Evolutionary conservation across 2,329 filamentous ascomycete genomes (phyloP), one percentile per base, ranked within the genome.

Genomic region (Ilyonectria robusta): DNA sequence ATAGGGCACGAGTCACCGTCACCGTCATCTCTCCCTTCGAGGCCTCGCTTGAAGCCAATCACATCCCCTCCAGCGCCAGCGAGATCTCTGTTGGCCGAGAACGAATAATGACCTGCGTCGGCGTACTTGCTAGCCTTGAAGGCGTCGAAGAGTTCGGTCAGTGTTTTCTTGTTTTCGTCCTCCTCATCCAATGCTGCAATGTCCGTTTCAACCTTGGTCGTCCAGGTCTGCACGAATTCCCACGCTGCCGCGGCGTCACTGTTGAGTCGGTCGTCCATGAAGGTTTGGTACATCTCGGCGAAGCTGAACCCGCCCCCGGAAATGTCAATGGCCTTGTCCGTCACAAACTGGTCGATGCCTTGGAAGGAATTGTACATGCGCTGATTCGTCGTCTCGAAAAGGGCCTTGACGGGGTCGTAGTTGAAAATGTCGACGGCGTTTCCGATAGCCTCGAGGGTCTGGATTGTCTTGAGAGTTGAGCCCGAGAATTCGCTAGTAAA

Each of bases 321-420:
- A 11, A 66, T 50, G 21, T 42, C 23, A 7, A 62, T 29, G 1
- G 17, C 9, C 33, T 46, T 62, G 19, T 46, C 58, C 3, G 11
- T 6, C 8, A 66, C 51, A 1, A 31, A 35, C n/a, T 57, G 15
- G 11, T 66, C 63, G 37, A 62, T 61, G 13, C 58, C 58, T 6
- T 26, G 31, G 35, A 66, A 56, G n/a, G 58, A 19, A 19, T 66
- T 62, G 33, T 66, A 66, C 17, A 66, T 51, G 9, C 58, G 63
- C 44, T 57, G 58, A n/a, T 62, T 66, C 15, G 63, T 62, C 21
- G 7, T 58, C 13, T 66, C 63, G 17, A 66, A 66, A 6, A 57
- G 44, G 6, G 13, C 40, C n/a, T 31, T 42, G 13, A 62, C 51
- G 0, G 46, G 48, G 1, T 13, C 23, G 11, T 37, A 35, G 19